Percentiles rank a stretch among this genome's conserved stretches.
Evolutionary conservation across 2,329 filamentous ascomycete species (phyloP).

Genomic region (Pseudocercospora fuligena): DNA sequence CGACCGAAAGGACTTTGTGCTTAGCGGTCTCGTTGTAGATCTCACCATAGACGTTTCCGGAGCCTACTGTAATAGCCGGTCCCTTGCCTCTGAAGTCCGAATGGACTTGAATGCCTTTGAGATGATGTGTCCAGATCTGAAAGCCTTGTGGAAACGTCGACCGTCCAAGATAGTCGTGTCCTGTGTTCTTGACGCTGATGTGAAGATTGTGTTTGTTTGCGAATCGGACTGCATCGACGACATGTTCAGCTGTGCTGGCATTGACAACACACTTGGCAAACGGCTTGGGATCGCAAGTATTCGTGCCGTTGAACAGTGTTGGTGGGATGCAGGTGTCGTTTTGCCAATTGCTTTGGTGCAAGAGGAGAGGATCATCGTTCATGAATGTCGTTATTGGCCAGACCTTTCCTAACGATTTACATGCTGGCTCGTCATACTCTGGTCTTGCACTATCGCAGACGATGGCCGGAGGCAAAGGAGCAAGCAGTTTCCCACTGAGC

Average conservation of each 20-base stretch:
- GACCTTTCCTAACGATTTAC: background rate
- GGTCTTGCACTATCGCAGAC: background rate
- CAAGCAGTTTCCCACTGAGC: background rate
- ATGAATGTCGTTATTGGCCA: background rate
- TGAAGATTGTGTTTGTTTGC: constrained; percentile 52
- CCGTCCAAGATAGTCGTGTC: constrained; percentile 36
- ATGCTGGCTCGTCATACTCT: background rate
- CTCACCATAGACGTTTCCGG: constrained; percentile 40
- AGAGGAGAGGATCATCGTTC: constrained; percentile 3
- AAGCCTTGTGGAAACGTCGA: background rate
- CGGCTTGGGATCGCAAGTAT: background rate
- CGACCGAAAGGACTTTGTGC: constrained; percentile 33
- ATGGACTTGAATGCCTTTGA: constrained; percentile 39
- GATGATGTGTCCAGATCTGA: constrained; percentile 22
- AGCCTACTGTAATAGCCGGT: constrained; percentile 38
- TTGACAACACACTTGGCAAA: constrained; percentile 16
- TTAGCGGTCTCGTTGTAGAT: constrained; percentile 38
- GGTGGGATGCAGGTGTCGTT: constrained; percentile 6
- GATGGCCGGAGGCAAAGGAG: background rate
- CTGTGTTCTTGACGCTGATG: constrained; percentile 51
- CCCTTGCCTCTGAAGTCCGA: constrained; percentile 37
- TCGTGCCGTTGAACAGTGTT: background rate
- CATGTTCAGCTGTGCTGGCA: constrained; percentile 9
- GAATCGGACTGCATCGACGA: constrained; percentile 9
- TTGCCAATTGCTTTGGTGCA: constrained; percentile 5